These are phyloP conservation scores for Populus hybrid DNA, from an alignment of 441 rosid genomes.

Conservation along the genomic window DNA sequence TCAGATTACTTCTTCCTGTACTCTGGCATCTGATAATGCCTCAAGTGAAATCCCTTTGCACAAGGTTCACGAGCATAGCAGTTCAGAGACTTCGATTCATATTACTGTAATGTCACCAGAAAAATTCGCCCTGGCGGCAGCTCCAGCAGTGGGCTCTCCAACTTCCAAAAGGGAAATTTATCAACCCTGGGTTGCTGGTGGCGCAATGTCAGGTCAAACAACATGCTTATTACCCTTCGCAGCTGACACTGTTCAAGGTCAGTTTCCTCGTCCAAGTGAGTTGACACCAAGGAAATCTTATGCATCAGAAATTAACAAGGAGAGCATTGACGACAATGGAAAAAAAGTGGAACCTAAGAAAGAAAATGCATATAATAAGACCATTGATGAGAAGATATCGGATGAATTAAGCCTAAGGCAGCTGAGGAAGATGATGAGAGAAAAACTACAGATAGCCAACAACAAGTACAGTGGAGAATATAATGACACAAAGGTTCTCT, in stretches of 20 bases:
- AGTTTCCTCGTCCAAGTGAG: constrained; percentile 37
- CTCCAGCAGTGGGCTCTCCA: constrained; percentile 17
- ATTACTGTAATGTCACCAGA: constrained; percentile 15
- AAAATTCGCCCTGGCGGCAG: constrained; percentile 6
- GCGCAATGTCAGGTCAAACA: not conserved
- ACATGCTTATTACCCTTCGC: constrained; percentile 23
- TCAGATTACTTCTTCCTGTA: not conserved
- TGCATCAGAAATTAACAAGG: constrained; percentile 27
- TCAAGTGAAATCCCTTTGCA: no score
- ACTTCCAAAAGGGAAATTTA: not conserved
- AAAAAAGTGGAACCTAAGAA: constrained; percentile 19
- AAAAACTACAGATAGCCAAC: constrained; percentile 22
- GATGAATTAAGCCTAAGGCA: constrained; percentile 36
- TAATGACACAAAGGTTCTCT: constrained; percentile 4
- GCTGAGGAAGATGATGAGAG: constrained; percentile 35
- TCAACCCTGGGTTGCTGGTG: constrained; percentile 10
- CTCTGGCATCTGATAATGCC: constrained; percentile 2
- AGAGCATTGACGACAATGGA: constrained; percentile 26
- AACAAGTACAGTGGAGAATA: constrained; percentile 15
- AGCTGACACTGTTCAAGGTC: constrained; percentile 33
- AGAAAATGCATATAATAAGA: constrained; percentile 18
- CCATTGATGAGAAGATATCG: constrained; percentile 11
- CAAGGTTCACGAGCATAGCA: no score
- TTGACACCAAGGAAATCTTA: constrained; percentile 23
- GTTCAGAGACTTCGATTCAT: constrained; percentile 1